phyloP scores from a whole-genome alignment of 768 basidiomycete species.

The Rickenella mellea region DNA sequence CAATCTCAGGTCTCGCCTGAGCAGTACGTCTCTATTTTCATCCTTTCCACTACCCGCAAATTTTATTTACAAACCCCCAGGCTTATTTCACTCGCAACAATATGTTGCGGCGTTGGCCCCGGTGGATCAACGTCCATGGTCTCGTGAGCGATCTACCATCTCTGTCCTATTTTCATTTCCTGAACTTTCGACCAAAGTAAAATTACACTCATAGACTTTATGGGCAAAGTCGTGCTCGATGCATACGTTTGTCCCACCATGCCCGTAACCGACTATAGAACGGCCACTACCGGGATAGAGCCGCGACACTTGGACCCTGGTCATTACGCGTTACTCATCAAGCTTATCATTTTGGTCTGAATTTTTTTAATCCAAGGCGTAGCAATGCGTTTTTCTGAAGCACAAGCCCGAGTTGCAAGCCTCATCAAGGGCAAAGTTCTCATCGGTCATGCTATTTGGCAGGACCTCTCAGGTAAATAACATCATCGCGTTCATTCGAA shows the following conservation, averaged over 20 bases:
- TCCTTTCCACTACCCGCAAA: too few relatives aligned
- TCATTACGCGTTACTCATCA: constrained; percentile 10
- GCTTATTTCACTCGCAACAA: constrained; percentile 6
- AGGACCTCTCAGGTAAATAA: constrained; percentile 62
- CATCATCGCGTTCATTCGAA: not conserved
- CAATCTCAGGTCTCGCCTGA: too few relatives aligned
- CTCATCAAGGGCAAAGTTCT: constrained; percentile 62
- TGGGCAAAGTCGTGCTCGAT: constrained; percentile 51
- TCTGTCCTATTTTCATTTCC: constrained; percentile 5
- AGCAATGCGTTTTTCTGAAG: constrained; percentile 46
- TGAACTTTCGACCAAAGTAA: constrained; percentile 22
- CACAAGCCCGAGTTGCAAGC: constrained; percentile 58
- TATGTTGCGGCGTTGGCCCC: constrained; percentile 53
- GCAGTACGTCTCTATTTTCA: too few relatives aligned
- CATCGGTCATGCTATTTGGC: constrained; percentile 74
- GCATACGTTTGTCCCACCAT: constrained; percentile 59
- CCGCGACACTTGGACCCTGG: constrained; percentile 29
- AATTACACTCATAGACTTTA: constrained; percentile 26
- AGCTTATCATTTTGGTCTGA: not conserved
- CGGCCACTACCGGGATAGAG: constrained; percentile 49
- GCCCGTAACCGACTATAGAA: constrained; percentile 66
- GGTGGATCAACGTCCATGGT: constrained; percentile 78
- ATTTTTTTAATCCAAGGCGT: not conserved
- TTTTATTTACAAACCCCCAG: too few relatives aligned
- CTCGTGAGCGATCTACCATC: constrained; percentile 42